These are phyloP conservation scores for Spergularia bocconei DNA, from an alignment of 148 eudicot species.

Conservation along the genomic window DNA sequence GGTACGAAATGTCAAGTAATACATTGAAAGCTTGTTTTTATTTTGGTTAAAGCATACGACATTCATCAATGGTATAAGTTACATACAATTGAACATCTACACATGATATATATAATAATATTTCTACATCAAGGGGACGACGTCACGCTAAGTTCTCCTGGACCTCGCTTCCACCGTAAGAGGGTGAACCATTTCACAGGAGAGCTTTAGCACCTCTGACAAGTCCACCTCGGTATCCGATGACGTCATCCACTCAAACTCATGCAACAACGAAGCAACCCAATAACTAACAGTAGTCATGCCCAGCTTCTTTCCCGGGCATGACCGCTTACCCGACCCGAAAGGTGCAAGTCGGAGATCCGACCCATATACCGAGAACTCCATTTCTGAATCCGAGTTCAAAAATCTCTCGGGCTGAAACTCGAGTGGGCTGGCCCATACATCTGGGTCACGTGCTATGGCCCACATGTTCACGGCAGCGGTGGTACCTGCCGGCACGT, in stretches of 20 bases:
- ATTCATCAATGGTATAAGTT: background rate
- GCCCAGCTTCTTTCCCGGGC: conserved; percentile 62
- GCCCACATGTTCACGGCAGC: conserved; percentile 89
- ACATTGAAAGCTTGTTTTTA: too few relatives aligned
- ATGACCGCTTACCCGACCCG: conserved; percentile 63
- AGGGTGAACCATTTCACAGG: conserved; percentile 69
- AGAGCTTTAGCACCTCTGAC: conserved; percentile 51
- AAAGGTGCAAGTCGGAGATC: conserved; percentile 66
- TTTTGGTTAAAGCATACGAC: background rate
- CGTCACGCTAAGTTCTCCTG: conserved; percentile 4
- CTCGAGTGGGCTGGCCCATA: conserved; percentile 49
- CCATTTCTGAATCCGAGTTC: conserved; percentile 1
- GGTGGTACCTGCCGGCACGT: conserved; percentile 68
- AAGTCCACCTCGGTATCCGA: conserved; percentile 37
- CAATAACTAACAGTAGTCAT: conserved; percentile 56
- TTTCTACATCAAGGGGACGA: too few relatives aligned
- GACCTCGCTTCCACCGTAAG: conserved; percentile 36
- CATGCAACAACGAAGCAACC: conserved; percentile 51
- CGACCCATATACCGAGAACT: conserved; percentile 55
- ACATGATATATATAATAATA: background rate
- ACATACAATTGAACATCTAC: background rate
- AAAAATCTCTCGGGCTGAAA: conserved; percentile 60
- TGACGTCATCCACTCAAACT: conserved; percentile 39
- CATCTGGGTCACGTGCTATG: conserved; percentile 49
- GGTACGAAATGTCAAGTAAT: too few relatives aligned